Evolutionary conservation across 768 basidiomycete genomes (phyloP).

Genomic region (Rhodotorula kratochvilovae): DNA sequence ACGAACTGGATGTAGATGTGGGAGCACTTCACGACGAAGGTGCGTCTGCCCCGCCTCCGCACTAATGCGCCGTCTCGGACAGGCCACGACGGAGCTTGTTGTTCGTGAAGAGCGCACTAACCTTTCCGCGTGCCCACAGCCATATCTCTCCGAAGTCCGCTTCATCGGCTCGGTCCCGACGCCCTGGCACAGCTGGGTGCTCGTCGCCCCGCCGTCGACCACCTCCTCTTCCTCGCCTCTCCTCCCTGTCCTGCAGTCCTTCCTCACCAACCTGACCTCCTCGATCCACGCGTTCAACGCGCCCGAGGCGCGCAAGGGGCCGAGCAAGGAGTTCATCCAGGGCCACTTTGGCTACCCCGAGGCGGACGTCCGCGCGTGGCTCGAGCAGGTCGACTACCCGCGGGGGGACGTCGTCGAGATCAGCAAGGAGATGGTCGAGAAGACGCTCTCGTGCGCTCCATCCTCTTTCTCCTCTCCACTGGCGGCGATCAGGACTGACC

Average conservation of each 20-base stretch:
- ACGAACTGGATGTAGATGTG: slow-evolving; percentile 33
- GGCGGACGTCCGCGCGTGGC: slow-evolving; percentile 65
- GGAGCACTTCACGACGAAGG: slow-evolving; percentile 66
- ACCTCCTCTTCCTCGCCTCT: slow-evolving; percentile 15
- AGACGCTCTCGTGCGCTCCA: slow-evolving; percentile 33
- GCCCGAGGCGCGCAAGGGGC: slow-evolving; percentile 54
- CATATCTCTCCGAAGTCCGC: slow-evolving; percentile 29
- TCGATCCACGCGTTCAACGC: slow-evolving; percentile 63
- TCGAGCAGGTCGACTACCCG: slow-evolving; percentile 40
- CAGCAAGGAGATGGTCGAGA: slow-evolving; percentile 29
- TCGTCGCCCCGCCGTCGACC: slow-evolving; percentile 54
- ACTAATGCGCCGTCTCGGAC: no score
- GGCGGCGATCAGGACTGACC: no score
- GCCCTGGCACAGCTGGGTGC: slow-evolving; percentile 95
- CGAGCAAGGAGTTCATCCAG: slow-evolving; percentile 70
- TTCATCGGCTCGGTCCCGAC: slow-evolving; percentile 55
- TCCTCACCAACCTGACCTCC: slow-evolving; percentile 61
- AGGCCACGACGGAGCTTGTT: no score
- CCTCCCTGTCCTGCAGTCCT: slow-evolving; percentile 50
- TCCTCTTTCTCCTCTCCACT: not conserved
- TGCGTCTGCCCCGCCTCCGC: slow-evolving; percentile 74
- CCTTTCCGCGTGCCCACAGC: not conserved
- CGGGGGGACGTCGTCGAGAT: slow-evolving; percentile 30
- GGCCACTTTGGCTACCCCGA: slow-evolving; percentile 73
- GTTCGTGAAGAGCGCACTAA: not conserved